phyloP scores from a whole-genome alignment of 345 rosid species.

The Acer campestre region DNA sequence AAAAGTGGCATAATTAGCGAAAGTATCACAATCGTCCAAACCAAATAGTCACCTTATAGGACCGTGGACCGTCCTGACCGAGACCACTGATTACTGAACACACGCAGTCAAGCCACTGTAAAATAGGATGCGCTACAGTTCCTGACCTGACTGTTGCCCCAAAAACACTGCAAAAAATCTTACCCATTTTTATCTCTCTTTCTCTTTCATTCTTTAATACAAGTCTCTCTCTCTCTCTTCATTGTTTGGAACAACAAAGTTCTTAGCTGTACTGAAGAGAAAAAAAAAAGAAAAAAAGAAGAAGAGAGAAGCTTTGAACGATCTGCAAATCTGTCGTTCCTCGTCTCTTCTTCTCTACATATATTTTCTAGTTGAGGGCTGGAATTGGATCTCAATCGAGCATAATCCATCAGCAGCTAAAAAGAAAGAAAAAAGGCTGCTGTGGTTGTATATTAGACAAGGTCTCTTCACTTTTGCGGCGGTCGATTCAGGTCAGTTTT shows the following conservation, averaged over 20 bases:
- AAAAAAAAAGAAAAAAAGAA: background rate
- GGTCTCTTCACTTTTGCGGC: background rate
- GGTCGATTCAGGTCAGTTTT: constrained; percentile 29
- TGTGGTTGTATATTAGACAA: background rate
- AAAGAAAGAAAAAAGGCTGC: constrained; percentile 9
- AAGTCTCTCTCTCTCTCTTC: constrained; percentile 6
- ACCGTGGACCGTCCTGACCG: background rate
- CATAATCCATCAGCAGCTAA: background rate
- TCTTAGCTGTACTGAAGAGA: constrained; percentile 34
- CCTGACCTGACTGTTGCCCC: background rate
- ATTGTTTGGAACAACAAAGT: constrained; percentile 2
- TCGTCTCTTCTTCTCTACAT: background rate
- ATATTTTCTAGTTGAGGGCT: background rate
- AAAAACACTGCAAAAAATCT: constrained; percentile 3
- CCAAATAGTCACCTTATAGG: background rate
- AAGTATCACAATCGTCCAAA: too few species aligned
- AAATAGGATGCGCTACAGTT: background rate
- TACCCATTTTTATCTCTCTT: constrained; percentile 5
- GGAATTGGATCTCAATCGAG: constrained; percentile 8
- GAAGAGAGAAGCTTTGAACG: constrained; percentile 22
- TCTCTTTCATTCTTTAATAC: background rate
- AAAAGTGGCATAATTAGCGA: too few species aligned
- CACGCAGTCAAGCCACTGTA: background rate
- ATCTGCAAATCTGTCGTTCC: constrained; percentile 27
- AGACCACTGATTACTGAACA: background rate